Evolutionary conservation across 1,284 basidiomycete genomes (phyloP).

Genomic region (Marasmius oreades): DNA sequence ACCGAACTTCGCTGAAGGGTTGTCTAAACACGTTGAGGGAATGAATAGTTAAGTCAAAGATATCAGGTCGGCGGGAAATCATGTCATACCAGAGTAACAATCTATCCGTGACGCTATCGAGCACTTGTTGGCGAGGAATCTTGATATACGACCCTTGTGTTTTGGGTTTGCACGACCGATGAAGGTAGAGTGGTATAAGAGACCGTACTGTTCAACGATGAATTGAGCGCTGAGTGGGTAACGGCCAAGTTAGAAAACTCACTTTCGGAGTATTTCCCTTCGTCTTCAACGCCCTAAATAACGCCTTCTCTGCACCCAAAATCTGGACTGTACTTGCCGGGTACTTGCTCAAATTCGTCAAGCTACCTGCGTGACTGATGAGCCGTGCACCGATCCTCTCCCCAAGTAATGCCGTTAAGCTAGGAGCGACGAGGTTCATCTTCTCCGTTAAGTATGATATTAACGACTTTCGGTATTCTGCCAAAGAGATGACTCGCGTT

Average conservation of each 20-base stretch:
- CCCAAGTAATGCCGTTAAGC: constrained; percentile 90
- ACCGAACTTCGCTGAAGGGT: constrained; percentile 91
- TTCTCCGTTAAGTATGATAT: constrained; percentile 92
- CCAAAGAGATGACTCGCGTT: constrained; percentile 85
- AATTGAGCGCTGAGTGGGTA: constrained; percentile 9
- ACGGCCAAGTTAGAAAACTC: constrained; percentile 9
- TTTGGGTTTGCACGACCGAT: constrained; percentile 95
- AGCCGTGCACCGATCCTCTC: constrained; percentile 94
- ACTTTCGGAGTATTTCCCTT: constrained; percentile 99
- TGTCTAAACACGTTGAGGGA: constrained; percentile 43
- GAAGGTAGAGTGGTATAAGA: constrained; percentile 92
- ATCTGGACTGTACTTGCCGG: constrained; percentile 98
- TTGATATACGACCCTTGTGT: constrained; percentile 97
- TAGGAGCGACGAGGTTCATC: constrained; percentile 98
- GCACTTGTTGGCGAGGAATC: constrained; percentile 99
- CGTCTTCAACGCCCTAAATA: constrained; percentile 97
- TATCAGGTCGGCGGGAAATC: neutral
- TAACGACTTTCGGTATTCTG: constrained; percentile 92
- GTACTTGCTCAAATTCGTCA: constrained; percentile 98
- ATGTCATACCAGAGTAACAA: constrained; percentile 79
- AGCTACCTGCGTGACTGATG: constrained; percentile 96
- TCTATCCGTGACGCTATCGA: constrained; percentile 98
- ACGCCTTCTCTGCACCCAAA: constrained; percentile 95
- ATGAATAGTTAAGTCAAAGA: neutral
- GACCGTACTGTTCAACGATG: constrained; percentile 65